Evolutionary conservation across 2,329 filamentous ascomycete species (phyloP), one percentile per base, ranked within the genome.

Genomic region (Hypoxylon sp.): DNA sequence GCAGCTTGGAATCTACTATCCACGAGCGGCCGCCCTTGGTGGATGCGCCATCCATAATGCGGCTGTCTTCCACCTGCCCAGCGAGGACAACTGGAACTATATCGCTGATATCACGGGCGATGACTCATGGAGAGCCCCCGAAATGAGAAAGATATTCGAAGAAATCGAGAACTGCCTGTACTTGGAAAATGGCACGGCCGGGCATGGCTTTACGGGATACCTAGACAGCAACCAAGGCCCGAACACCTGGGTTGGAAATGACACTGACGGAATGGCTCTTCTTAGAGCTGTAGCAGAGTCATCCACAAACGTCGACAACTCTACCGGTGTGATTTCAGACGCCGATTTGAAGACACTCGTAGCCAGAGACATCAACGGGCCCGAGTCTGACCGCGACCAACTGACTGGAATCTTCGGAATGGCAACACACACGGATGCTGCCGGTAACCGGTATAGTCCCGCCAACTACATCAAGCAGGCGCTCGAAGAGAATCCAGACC

Each of bases 1-100:
- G 4, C 73, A 78, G 61, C 77, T 81, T 55, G 84, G 84, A 1
- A 81, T 81, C 3, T 74, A 83, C n/a, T 88, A 87, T 62, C 84
- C 84, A 3, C 79, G 84, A 9, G 77, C 82, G 2, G 81, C 78
- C 7, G 81, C 66, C 1, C 78, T 83, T 17, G 70, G 70, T 5
- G 74, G 73, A 20, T 67, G 67, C 15, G 65, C 69, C 2, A 54
- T 63, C 46, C 60, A 68, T 49, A 69, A 68, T 41, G 60, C 68
- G 21, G 60, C 63, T 7, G 58, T 69, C 7, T 45, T 67, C 48
- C 76, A 78, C 48, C 76, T 80, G 31, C 77, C 80, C 56, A 74
- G 72, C 48, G 73, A 77, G 37, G 77, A 75, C 4, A 79, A 77
- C 37, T 79, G 77, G 66, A 65, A 81, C 21, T 65, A 69, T 38